Evolutionary conservation across 139 green algal genomes (phyloP).

Genomic region (Chlamydomonas schloesseri): DNA sequence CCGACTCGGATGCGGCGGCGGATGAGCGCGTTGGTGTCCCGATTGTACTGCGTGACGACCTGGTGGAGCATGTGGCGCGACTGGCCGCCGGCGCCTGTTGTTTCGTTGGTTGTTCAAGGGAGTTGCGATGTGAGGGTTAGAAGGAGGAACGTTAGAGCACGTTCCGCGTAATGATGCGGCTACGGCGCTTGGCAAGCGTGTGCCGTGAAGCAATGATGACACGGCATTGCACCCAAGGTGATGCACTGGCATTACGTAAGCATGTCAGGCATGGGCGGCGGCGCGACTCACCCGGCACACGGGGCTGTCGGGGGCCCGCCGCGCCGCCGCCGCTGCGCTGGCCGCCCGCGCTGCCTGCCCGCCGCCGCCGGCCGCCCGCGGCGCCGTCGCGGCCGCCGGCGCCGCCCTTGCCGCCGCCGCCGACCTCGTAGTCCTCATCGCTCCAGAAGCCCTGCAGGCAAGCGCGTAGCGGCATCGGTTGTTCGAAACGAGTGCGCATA

Average conservation of each 20-base stretch:
- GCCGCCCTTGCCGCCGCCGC: background rate
- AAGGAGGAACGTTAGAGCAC: no score
- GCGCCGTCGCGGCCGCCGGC: background rate
- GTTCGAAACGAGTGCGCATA: no score
- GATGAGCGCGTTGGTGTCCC: conserved; percentile 79
- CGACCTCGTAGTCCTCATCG: conserved; percentile 40
- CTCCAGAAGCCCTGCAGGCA: conserved; percentile 41
- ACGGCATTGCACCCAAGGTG: no score
- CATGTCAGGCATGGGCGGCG: no score
- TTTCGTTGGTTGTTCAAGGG: background rate
- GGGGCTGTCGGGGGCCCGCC: background rate
- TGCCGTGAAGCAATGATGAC: no score
- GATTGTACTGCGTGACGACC: conserved; percentile 82
- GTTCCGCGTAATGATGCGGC: no score
- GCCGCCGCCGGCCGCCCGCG: background rate
- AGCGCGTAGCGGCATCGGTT: no score
- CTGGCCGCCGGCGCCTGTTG: background rate
- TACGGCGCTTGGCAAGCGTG: no score
- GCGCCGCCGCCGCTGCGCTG: background rate
- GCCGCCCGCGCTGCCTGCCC: background rate
- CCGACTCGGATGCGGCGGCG: conserved; percentile 50
- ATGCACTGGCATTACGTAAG: no score
- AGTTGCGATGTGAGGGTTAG: no score
- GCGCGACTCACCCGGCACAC: background rate
- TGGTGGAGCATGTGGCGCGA: conserved; percentile 44